Conservation (phyloP, 2,329 filamentous ascomycete genomes). For the Nemania diffusa region DNA sequence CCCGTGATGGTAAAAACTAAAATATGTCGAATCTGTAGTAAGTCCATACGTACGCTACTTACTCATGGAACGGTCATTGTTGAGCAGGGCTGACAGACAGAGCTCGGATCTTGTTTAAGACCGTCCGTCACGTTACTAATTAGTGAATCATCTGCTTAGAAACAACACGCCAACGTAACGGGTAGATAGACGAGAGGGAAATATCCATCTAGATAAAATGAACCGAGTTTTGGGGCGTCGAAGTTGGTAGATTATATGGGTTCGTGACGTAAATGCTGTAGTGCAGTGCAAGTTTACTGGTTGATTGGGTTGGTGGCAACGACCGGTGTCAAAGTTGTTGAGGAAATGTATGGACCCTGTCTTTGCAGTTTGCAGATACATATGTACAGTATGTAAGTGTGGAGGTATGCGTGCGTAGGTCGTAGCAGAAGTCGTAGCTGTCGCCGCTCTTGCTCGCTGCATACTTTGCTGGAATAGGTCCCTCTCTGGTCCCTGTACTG, state of each 20-base stretch:
- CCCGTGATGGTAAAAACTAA: not conserved
- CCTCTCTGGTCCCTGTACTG: not conserved
- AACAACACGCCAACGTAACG: not conserved
- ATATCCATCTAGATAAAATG: not conserved
- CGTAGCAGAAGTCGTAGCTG: no score
- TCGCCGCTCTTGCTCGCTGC: not conserved
- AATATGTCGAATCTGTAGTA: conserved; percentile 21
- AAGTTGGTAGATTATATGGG: conserved; percentile 18
- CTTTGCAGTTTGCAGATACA: not conserved
- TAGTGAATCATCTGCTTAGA: not conserved
- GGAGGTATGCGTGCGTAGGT: no score
- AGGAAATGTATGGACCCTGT: not conserved
- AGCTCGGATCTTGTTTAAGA: conserved; percentile 7
- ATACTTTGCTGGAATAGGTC: not conserved
- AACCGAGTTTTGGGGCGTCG: not conserved
- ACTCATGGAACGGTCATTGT: conserved; percentile 11
- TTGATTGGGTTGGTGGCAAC: conserved; percentile 2
- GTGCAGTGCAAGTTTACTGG: not conserved
- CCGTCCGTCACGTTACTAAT: not conserved
- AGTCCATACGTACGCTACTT: conserved; percentile 16
- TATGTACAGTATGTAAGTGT: not conserved
- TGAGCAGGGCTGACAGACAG: conserved; percentile 8
- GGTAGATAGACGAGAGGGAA: not conserved
- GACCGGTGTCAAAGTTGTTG: not conserved
- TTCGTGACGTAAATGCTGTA: conserved; percentile 15